These are phyloP conservation scores for Colletotrichum chrysophilum DNA, from an alignment of 2,329 filamentous ascomycete genomes.

Conservation along the genomic window DNA sequence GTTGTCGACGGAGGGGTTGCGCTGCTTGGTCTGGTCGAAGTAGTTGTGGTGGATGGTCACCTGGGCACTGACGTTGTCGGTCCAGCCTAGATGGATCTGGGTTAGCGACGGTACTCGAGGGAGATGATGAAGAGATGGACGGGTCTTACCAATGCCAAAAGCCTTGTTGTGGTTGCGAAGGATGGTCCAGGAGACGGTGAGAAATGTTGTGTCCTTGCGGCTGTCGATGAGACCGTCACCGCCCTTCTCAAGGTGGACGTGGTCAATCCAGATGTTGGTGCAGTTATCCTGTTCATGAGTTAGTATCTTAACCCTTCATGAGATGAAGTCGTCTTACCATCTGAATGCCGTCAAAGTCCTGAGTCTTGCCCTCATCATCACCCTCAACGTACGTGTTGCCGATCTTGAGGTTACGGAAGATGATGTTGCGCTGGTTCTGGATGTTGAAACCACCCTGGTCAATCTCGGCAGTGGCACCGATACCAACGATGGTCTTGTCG, in stretches of 20 bases:
- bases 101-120: background rate
- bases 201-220: conserved; percentile 30
- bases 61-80: conserved; percentile 27
- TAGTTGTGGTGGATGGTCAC: conserved; percentile 30
- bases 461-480: conserved; percentile 26
- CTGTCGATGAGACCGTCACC: conserved; percentile 29
- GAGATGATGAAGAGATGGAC: background rate
- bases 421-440: conserved; percentile 25
- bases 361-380: conserved; percentile 26
- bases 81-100: conserved; percentile 24
- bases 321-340: conserved; percentile 3
- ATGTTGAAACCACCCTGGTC: conserved; percentile 26
- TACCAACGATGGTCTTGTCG: conserved; percentile 30
- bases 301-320: fast-evolving
- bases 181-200: conserved; percentile 29
- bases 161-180: conserved; percentile 30
- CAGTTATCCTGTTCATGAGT: background rate
- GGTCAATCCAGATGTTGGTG: conserved; percentile 32
- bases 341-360: conserved; percentile 29
- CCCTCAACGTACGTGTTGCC: conserved; percentile 16
- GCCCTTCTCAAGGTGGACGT: conserved; percentile 26
- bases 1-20: conserved; percentile 30
- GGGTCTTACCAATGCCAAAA: conserved; percentile 28
- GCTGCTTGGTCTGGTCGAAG: conserved; percentile 28
- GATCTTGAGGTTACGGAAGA: conserved; percentile 29